Evolutionary conservation across 257 asterid genomes (phyloP).

Genomic region (Solanum chiquidenum): DNA sequence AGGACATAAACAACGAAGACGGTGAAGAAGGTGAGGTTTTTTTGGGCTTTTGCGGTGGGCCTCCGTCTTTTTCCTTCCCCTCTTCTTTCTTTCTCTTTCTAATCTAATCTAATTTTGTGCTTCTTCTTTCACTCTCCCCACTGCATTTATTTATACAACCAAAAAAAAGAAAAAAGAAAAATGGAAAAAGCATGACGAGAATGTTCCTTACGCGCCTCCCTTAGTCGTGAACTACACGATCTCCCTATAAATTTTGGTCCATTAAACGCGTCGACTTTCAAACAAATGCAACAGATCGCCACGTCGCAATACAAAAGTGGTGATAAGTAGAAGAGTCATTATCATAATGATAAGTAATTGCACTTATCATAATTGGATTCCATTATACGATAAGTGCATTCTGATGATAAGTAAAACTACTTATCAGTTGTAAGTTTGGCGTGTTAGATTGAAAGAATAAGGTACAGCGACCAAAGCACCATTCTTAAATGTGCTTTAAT

Average conservation of each 20-base stretch:
- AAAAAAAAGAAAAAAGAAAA: not conserved
- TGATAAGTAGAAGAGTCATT: not conserved
- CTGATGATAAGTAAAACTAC: accelerated
- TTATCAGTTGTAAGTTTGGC: not conserved
- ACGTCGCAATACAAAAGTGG: not conserved
- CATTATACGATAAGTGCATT: not conserved
- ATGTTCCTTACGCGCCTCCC: not conserved
- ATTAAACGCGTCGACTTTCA: not conserved
- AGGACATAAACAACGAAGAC: not conserved
- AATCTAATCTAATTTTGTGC: not conserved
- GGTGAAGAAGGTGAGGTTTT: not conserved
- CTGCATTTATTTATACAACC: not conserved
- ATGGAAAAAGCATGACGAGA: not conserved
- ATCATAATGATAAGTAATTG: accelerated
- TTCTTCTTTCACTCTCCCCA: not conserved
- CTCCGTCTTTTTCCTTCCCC: not conserved
- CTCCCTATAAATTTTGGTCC: not conserved
- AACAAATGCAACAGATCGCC: not conserved
- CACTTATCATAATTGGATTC: not conserved
- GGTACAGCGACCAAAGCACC: not conserved
- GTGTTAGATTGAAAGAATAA: not conserved
- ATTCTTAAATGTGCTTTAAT: not conserved
- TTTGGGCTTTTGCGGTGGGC: not conserved
- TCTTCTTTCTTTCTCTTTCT: not conserved
- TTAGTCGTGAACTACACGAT: not conserved